A percentile compares a stretch with the other conserved stretches of the same genome.
These are phyloP conservation scores for Xylaria curta DNA, from an alignment of 495 filamentous ascomycete species.

Conservation along the genomic window DNA sequence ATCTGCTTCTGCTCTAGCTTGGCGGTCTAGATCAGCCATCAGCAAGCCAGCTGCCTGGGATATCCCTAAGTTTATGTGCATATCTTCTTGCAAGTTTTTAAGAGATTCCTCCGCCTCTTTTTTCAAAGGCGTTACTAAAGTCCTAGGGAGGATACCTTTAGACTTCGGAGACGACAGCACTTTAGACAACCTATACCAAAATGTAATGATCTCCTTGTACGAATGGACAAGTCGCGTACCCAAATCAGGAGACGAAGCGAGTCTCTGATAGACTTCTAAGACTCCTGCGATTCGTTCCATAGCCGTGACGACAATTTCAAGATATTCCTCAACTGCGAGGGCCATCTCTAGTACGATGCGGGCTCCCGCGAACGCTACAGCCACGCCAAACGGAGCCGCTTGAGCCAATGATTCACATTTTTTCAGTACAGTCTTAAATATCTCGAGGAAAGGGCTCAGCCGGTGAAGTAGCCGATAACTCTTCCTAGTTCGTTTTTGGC, in stretches of 20 bases:
- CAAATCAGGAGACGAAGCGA: conserved; percentile 17
- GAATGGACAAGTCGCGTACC: conserved; percentile 23
- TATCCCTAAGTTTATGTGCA: conserved; percentile 25
- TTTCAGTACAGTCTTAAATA: conserved; percentile 12
- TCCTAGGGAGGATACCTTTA: conserved; percentile 13
- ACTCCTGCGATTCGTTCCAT: conserved; percentile 23
- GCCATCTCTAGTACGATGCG: conserved; percentile 27
- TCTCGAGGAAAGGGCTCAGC: conserved; percentile 22
- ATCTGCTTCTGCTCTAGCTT: conserved; percentile 26
- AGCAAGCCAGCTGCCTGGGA: conserved; percentile 20
- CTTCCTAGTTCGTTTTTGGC: neutral
- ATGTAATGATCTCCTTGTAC: conserved; percentile 26
- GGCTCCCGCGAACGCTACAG: conserved; percentile 23
- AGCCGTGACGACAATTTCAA: conserved; percentile 24
- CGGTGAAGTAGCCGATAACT: conserved; percentile 19
- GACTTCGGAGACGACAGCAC: conserved; percentile 21
- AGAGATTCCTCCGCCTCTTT: conserved; percentile 24
- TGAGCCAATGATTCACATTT: conserved; percentile 25
- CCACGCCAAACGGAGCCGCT: conserved; percentile 25
- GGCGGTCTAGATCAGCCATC: conserved; percentile 23
- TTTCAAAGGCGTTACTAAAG: conserved; percentile 19
- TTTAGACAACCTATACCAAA: conserved; percentile 28
- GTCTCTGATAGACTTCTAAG: conserved; percentile 22
- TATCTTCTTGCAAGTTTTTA: conserved; percentile 26
- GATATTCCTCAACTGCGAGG: conserved; percentile 25